These are phyloP conservation scores for Vanderwaltozyma polyspora DNA, from an alignment of 805 yeast genomes.

Conservation along the genomic window DNA sequence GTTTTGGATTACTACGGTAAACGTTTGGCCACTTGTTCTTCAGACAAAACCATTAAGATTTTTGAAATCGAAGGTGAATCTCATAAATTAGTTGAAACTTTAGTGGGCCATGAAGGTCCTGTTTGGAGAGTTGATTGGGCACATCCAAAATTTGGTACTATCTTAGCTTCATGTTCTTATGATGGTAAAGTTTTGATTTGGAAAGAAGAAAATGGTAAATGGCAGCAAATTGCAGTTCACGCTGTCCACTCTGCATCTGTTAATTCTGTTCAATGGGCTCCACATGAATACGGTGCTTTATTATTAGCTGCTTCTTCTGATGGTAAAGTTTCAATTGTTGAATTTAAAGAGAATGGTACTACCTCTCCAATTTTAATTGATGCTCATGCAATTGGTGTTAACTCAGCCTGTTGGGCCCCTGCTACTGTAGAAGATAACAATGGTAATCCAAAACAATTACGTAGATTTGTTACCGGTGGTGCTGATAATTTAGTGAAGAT, in stretches of 20 bases:
- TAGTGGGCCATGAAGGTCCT: conserved; percentile 93
- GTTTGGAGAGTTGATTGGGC: conserved; percentile 99
- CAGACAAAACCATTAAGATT: conserved; percentile 90
- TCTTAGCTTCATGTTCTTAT: conserved; percentile 87
- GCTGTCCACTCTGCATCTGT: conserved; percentile 87
- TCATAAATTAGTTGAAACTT: conserved; percentile 72
- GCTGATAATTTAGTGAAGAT: conserved; percentile 88
- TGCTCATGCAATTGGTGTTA: conserved; percentile 91
- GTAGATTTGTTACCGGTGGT: conserved; percentile 88
- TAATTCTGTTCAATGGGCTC: conserved; percentile 93
- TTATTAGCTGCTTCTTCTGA: conserved; percentile 86
- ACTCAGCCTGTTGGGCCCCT: conserved; percentile 94
- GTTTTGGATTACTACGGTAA: conserved; percentile 95
- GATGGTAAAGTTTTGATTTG: conserved; percentile 92
- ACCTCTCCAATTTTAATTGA: conserved; percentile 42
- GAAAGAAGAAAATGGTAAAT: conserved; percentile 84
- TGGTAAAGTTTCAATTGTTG: conserved; percentile 83
- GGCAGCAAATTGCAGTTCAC: conserved; percentile 83
- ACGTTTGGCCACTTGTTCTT: conserved; percentile 89
- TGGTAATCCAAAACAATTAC: conserved; percentile 32
- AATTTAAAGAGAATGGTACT: conserved; percentile 82
- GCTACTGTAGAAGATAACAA: conserved; percentile 27
- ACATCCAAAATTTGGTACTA: conserved; percentile 93
- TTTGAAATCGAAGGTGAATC: conserved; percentile 83
- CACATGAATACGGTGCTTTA: conserved; percentile 91